Percentiles rank a stretch among this genome's conserved stretches.
Evolutionary conservation across 371 early-diverging fungal species (phyloP).

Genomic region (Vairimorpha necatrix): DNA sequence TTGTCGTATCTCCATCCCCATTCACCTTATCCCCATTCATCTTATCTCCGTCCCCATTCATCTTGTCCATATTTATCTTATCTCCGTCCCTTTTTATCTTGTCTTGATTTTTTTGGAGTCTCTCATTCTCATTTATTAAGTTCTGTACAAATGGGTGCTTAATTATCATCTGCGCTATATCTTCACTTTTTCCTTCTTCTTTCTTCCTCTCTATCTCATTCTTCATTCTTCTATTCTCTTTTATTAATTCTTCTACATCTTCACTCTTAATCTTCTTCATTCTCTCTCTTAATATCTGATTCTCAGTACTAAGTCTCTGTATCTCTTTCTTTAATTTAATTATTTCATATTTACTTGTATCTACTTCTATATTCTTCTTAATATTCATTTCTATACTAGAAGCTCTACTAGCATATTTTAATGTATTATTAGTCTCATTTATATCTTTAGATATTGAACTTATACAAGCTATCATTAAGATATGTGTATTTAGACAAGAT

Average conservation of each 20-base stretch:
- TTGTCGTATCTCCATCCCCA: background rate
- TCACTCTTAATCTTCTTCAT: constrained; percentile 1
- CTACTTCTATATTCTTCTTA: constrained; percentile 16
- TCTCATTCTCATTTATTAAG: constrained; percentile 36
- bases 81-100: background rate
- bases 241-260: constrained; percentile 25
- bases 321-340: constrained; percentile 57
- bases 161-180: constrained; percentile 29
- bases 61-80: background rate
- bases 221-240: constrained; percentile 18
- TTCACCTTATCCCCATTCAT: background rate
- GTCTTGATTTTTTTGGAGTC: background rate
- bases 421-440: constrained; percentile 81
- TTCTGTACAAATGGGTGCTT: constrained; percentile 47
- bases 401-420: constrained; percentile 67
- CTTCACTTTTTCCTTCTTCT: constrained; percentile 29
- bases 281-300: constrained; percentile 33
- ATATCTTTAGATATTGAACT: constrained; percentile 72
- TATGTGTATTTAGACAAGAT: constrained; percentile 80
- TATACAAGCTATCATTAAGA: constrained; percentile 85
- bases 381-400: constrained; percentile 49
- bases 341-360: constrained; percentile 18
- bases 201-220: background rate
- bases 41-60: background rate
- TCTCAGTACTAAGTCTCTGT: constrained; percentile 40